Percentiles rank a stretch among this genome's conserved stretches.
phyloP scores from a whole-genome alignment of 768 basidiomycete species.

The Mycena belliarum region DNA sequence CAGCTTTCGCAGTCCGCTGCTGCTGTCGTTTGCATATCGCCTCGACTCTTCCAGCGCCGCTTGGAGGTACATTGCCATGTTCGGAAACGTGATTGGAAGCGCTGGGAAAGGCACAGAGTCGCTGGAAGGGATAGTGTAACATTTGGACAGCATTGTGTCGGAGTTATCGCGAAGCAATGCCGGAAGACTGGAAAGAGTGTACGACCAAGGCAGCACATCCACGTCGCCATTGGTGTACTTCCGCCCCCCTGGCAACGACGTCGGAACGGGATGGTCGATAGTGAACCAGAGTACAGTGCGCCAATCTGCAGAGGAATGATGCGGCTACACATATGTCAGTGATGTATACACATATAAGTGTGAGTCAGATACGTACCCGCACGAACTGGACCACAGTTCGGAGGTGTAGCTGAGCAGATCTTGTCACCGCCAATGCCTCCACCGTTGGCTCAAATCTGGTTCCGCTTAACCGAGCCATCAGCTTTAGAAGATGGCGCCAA shows the following conservation, averaged over 20 bases:
- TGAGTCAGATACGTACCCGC: slow-evolving; percentile 47
- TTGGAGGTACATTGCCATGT: slow-evolving; percentile 74
- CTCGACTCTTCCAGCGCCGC: slow-evolving; percentile 71
- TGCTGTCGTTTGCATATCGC: slow-evolving; percentile 56
- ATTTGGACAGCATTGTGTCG: slow-evolving; percentile 66
- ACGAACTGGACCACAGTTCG: slow-evolving; percentile 81
- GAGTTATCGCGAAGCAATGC: slow-evolving; percentile 62
- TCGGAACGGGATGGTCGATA: slow-evolving; percentile 66
- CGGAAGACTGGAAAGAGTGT: slow-evolving; percentile 59
- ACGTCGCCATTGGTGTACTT: slow-evolving; percentile 62
- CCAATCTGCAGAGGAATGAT: slow-evolving; percentile 64
- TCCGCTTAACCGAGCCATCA: slow-evolving; percentile 73
- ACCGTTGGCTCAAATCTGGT: slow-evolving; percentile 72
- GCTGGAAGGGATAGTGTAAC: slow-evolving; percentile 69
- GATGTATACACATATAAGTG: background rate
- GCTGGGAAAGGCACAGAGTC: slow-evolving; percentile 61
- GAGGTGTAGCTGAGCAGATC: slow-evolving; percentile 53
- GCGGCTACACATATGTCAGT: slow-evolving; percentile 43
- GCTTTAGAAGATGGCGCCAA: slow-evolving; percentile 72
- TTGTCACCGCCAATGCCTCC: slow-evolving; percentile 61
- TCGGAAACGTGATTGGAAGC: slow-evolving; percentile 75
- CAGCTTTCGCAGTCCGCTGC: slow-evolving; percentile 62
- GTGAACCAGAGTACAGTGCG: slow-evolving; percentile 77
- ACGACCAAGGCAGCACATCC: slow-evolving; percentile 71
- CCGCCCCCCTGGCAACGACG: slow-evolving; percentile 40